Percentiles rank a stretch among this genome's conserved stretches.
phyloP scores from a whole-genome alignment of 1,284 basidiomycete genomes.

The Pseudozyma thailandica region DNA sequence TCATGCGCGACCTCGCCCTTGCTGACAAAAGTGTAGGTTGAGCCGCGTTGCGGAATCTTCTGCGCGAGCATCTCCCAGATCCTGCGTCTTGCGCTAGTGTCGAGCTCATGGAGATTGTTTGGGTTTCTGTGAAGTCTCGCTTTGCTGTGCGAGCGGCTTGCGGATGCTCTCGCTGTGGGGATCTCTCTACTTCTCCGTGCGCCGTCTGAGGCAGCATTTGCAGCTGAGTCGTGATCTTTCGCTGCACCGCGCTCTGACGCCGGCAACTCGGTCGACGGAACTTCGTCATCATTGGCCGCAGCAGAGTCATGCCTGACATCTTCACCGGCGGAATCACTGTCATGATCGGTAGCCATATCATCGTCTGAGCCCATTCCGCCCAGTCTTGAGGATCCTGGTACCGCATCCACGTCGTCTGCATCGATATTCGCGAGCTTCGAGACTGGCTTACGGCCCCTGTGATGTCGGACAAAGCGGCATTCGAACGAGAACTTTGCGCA shows the following conservation, averaged over 20 bases:
- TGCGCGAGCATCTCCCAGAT: slow-evolving; percentile 52
- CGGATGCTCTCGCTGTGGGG: not conserved
- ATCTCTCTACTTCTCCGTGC: slow-evolving; percentile 22
- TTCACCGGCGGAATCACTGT: slow-evolving; percentile 24
- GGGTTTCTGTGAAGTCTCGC: slow-evolving; percentile 18
- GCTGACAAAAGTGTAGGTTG: slow-evolving; percentile 49
- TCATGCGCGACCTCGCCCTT: slow-evolving; percentile 48
- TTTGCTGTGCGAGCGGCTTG: slow-evolving; percentile 30
- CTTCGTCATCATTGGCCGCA: slow-evolving; percentile 4
- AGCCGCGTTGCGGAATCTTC: slow-evolving; percentile 49
- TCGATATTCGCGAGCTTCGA: slow-evolving; percentile 41
- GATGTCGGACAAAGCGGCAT: slow-evolving; percentile 44
- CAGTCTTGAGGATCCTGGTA: slow-evolving; percentile 4
- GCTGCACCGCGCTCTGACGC: not conserved
- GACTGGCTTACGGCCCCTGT: slow-evolving; percentile 42
- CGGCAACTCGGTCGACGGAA: not conserved
- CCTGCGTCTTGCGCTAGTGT: slow-evolving; percentile 30
- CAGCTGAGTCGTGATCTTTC: slow-evolving; percentile 4
- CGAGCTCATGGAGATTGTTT: slow-evolving; percentile 38
- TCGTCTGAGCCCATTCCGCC: slow-evolving; percentile 18
- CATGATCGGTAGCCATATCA: slow-evolving; percentile 26
- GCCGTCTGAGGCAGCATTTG: slow-evolving; percentile 1
- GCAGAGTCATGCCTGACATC: slow-evolving; percentile 8
- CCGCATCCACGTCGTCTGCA: slow-evolving; percentile 23
- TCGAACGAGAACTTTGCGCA: slow-evolving; percentile 47